Conservation (phyloP, 2,329 filamentous ascomycete species). For the Botrytis cinerea region DNA sequence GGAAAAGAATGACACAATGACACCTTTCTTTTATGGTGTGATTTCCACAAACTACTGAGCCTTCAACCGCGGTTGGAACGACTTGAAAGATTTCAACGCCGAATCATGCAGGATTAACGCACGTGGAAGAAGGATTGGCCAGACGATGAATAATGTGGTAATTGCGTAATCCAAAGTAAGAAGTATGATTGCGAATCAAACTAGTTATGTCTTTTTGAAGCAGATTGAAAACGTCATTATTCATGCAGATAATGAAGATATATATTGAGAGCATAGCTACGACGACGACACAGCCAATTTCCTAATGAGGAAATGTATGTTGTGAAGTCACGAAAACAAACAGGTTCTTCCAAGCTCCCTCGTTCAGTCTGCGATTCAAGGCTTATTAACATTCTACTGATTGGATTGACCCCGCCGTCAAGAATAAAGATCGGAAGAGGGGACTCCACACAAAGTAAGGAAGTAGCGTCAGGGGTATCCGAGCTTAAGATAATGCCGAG, state of each 20-base stretch:
- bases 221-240: slow-evolving; percentile 23
- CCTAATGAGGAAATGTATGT: slow-evolving; percentile 33
- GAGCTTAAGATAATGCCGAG: background rate
- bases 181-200: slow-evolving; percentile 3
- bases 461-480: background rate
- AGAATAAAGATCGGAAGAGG: slow-evolving; percentile 22
- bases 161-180: background rate
- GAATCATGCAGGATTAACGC: slow-evolving; percentile 13
- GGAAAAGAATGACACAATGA: background rate
- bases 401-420: slow-evolving; percentile 7
- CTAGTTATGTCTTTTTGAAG: background rate
- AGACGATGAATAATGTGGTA: background rate
- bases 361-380: background rate
- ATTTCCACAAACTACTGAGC: background rate
- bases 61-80: background rate
- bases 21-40: slow-evolving; percentile 4
- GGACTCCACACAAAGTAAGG: slow-evolving; percentile 5
- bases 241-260: slow-evolving; percentile 25
- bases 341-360: background rate
- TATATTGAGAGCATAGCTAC: slow-evolving; percentile 14
- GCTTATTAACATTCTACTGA: background rate
- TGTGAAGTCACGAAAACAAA: slow-evolving; percentile 29
- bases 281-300: slow-evolving; percentile 28
- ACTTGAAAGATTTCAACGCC: background rate
- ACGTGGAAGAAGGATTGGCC: slow-evolving; percentile 14